Evolutionary conservation across 2,329 filamentous ascomycete species (phyloP).

Genomic region (Verticillium nubilum): DNA sequence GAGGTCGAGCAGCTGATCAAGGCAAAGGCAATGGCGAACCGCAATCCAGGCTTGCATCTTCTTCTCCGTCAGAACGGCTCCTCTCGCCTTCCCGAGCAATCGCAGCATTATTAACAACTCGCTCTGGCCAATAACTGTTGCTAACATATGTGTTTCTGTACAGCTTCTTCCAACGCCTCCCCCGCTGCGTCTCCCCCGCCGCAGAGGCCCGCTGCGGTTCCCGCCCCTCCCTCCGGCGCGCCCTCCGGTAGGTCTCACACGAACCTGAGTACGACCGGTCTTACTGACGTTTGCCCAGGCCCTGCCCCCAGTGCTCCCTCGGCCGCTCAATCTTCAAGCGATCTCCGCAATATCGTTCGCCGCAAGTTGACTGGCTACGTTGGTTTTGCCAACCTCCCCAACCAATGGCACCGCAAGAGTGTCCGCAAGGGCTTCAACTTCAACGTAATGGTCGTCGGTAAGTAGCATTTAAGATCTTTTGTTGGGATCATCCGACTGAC

Average conservation of each 20-base stretch:
- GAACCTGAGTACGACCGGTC: not conserved
- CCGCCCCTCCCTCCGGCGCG: conserved; percentile 27
- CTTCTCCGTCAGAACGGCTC: conserved; percentile 27
- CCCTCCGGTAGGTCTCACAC: conserved; percentile 20
- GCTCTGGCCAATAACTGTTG: conserved; percentile 5
- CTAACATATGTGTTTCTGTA: conserved; percentile 28
- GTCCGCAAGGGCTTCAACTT: conserved; percentile 99
- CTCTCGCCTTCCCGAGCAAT: conserved; percentile 12
- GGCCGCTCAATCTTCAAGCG: conserved; percentile 46
- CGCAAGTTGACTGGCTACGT: conserved; percentile 98
- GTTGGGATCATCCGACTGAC: conserved; percentile 4
- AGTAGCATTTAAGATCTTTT: conserved; percentile 31
- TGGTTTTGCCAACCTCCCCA: conserved; percentile 96
- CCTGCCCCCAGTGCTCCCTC: conserved; percentile 18
- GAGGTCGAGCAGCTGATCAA: not conserved
- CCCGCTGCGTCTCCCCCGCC: conserved; percentile 12
- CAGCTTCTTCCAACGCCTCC: conserved; percentile 41
- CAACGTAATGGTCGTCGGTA: conserved; percentile 99
- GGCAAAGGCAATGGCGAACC: not conserved
- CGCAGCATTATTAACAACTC: conserved; percentile 1
- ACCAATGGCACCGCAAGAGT: conserved; percentile 99
- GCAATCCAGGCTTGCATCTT: not conserved
- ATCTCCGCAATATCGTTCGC: conserved; percentile 93
- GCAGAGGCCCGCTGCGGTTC: conserved; percentile 30
- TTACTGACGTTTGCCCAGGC: not conserved